Base-by-base conservation (phyloP, 2,329 filamentous ascomycete species). In the Phaeosphaeria sp. region DNA sequence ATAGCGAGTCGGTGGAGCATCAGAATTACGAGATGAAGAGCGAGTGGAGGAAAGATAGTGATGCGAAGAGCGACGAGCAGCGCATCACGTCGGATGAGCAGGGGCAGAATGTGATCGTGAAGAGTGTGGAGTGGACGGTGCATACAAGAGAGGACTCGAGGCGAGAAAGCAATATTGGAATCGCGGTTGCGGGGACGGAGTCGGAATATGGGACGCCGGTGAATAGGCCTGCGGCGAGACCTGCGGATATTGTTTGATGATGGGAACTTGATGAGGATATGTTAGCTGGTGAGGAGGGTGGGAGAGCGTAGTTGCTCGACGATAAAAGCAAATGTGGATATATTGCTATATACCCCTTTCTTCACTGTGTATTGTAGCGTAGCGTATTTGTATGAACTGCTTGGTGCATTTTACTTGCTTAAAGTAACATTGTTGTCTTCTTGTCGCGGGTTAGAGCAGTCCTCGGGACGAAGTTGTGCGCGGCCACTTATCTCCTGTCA, bases 121-220 rank as follows among this genome's bases (percentile, higher is more conserved):
- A 68, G 53, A 70, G 59, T 15, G 65, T 70, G 17, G 62, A 68
- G 25, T 67, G 65, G 67, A 63, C 52, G 3, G 57, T 68, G 8
- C 30, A 54, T 40, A 44, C 55, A 7, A 42, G 50, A 13, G 53
- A 57, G 11, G 55, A 53, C 15, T 33, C 46, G 22, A 33, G 30
- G 43, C 22, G 43, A 15, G 18, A 21, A 24, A 45, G 43, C 21
- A 24, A 8, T 20, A 48, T 52, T 27, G 52, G 43, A 6, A 59
- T 20, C 17, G 36, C 56, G 20, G 42, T 43, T 13, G 20, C 51
- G 47, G 5, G 11, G 3, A n/a, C 27, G 5, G 30, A 20, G n/a
- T 6, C 17, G 15, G 46, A 18, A 20, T 44, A 46, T 51, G 39
- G 27, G 49, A 56, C 39, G 46, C 33, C 43, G 4, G 30, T 15